Evolutionary conservation across 78 protist genomes (phyloP).

Genomic region (Kipferlia bialata): DNA sequence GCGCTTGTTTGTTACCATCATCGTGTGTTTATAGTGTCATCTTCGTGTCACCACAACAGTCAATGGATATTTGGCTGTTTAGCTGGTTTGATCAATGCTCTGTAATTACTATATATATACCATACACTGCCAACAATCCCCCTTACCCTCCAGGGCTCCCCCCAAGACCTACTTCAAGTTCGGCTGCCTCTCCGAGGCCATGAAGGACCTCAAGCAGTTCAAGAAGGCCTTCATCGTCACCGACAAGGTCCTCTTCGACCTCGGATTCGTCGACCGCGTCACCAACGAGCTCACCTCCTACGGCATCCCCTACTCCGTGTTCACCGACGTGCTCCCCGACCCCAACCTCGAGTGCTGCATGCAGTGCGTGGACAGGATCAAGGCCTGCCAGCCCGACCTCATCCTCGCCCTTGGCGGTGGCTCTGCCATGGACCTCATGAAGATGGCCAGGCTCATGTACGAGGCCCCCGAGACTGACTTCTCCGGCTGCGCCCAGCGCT

Average conservation of each 20-base stretch:
- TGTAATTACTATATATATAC: too few species aligned
- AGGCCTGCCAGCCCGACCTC: conserved; percentile 27
- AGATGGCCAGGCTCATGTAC: conserved; percentile 23
- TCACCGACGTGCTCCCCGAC: conserved; percentile 25
- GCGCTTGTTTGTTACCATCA: too few species aligned
- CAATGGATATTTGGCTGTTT: too few species aligned
- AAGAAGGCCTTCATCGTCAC: conserved; percentile 15
- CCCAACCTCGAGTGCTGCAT: conserved; percentile 6
- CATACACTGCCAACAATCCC: too few species aligned
- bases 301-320: conserved; percentile 10
- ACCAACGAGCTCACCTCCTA: neutral
- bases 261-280: conserved; percentile 1
- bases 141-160: conserved; percentile 22
- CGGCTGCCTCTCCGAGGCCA: conserved; percentile 1
- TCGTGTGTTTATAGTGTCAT: too few species aligned
- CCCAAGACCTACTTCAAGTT: conserved; percentile 13
- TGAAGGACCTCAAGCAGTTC: neutral
- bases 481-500: conserved; percentile 18
- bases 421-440: conserved; percentile 34
- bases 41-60: too few species aligned
- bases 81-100: too few species aligned
- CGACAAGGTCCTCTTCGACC: conserved; percentile 20
- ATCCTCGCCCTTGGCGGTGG: conserved; percentile 38
- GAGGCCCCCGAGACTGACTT: conserved; percentile 36
- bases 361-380: neutral